These are phyloP conservation scores for Colletotrichum salicis DNA, from an alignment of 2,329 filamentous ascomycete species.

Conservation along the genomic window DNA sequence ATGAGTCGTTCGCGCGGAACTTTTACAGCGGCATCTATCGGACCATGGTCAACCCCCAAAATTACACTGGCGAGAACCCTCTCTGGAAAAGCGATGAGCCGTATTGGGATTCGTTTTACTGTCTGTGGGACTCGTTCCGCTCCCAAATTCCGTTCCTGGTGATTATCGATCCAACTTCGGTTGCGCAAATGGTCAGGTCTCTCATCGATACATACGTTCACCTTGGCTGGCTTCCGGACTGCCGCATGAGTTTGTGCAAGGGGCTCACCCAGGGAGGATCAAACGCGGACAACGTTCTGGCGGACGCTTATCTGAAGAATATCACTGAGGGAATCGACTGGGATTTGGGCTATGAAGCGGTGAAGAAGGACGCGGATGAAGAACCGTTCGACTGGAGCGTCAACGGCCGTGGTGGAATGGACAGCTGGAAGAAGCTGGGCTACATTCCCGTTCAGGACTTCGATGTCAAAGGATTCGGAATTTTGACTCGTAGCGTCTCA, in stretches of 20 bases:
- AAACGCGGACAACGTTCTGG: conserved; percentile 76
- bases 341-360: conserved; percentile 74
- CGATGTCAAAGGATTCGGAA: conserved; percentile 73
- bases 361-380: conserved; percentile 77
- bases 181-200: conserved; percentile 75
- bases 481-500: conserved; percentile 76
- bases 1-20: conserved; percentile 64
- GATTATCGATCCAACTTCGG: conserved; percentile 71
- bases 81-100: conserved; percentile 73
- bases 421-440: conserved; percentile 76
- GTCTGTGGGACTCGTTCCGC: conserved; percentile 78
- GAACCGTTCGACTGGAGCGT: conserved; percentile 77
- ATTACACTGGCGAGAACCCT: conserved; percentile 79
- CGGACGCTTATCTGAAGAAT: conserved; percentile 75
- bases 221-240: conserved; percentile 79
- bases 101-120: conserved; percentile 82
- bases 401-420: conserved; percentile 76
- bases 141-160: conserved; percentile 77
- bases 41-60: conserved; percentile 78
- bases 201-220: conserved; percentile 78
- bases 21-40: conserved; percentile 80
- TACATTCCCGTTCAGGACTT: conserved; percentile 79
- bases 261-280: conserved; percentile 81
- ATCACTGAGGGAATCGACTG: conserved; percentile 71
- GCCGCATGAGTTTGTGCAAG: conserved; percentile 79